A percentile compares a stretch with the other conserved stretches of the same genome.
phyloP scores from a whole-genome alignment of 371 early-diverging fungal genomes.

The Apophysomyces variabilis region DNA sequence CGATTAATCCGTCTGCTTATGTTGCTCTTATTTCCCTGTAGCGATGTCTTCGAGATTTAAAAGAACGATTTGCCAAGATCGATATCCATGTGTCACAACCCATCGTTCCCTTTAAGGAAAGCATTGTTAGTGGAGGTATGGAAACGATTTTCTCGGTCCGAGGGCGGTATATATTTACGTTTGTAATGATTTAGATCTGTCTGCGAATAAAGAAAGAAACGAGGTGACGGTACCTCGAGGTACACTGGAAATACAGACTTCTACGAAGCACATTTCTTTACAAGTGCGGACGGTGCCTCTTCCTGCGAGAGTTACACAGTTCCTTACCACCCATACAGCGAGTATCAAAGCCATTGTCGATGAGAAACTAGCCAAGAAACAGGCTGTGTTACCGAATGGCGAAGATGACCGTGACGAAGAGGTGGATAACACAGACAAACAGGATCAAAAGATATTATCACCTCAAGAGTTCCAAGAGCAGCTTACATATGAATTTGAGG shows the following conservation, averaged over 20 bases:
- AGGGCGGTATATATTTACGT: neutral
- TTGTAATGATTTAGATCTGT: slow-evolving; percentile 25
- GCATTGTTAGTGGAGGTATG: slow-evolving; percentile 61
- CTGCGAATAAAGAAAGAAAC: slow-evolving; percentile 50
- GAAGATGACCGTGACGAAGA: slow-evolving; percentile 27
- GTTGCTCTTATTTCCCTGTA: slow-evolving; percentile 27
- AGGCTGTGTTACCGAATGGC: slow-evolving; percentile 16
- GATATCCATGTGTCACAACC: slow-evolving; percentile 94
- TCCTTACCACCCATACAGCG: slow-evolving; percentile 62
- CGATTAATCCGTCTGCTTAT: no score
- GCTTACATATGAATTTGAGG: slow-evolving; percentile 49
- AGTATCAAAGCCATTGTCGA: slow-evolving; percentile 71
- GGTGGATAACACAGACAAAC: slow-evolving; percentile 14
- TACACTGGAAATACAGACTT: slow-evolving; percentile 39
- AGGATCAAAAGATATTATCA: slow-evolving; percentile 23
- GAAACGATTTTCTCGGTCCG: neutral
- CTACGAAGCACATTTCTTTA: slow-evolving; percentile 73
- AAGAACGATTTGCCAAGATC: slow-evolving; percentile 92
- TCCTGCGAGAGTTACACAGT: slow-evolving; percentile 69
- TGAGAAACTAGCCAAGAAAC: slow-evolving; percentile 38
- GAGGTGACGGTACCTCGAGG: slow-evolving; percentile 67
- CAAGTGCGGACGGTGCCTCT: slow-evolving; percentile 82
- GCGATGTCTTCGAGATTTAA: slow-evolving; percentile 92
- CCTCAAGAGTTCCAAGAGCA: slow-evolving; percentile 40
- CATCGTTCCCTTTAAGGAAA: slow-evolving; percentile 98